Base-by-base conservation (phyloP, 1,139 yeast genomes). In the Sugiyamaella japonica region DNA sequence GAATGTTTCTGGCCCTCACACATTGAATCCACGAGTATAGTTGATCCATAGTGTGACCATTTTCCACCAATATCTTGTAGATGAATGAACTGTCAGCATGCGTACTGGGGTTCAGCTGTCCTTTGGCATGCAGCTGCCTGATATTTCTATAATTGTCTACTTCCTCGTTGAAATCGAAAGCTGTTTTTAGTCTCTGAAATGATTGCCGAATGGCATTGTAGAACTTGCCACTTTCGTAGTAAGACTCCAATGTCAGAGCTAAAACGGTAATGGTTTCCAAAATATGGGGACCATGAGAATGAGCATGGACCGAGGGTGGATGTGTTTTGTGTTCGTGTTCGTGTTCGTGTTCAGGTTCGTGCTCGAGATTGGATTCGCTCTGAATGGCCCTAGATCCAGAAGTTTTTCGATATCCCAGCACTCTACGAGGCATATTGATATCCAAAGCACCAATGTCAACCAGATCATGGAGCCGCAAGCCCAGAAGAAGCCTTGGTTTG, bases 11-110 rank as follows among this genome's bases (percentile, higher is more conserved):
- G 1, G 65, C 63, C n/a, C 38, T 29, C 5, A 62, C 50, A 39
- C 70, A 65, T 7, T 48, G 37, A 15, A 62, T 48, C 69, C 70
- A 67, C 9, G 42, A 46, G n/a, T 20, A 28, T 20, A 66, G 53
- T 43, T 62, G 61, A 7, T 46, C 48, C 7, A 39, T 28, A 6
- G 56, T 44, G 46, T 58, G 63, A 6, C 61, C 64, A 32, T 57
- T 40, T 13, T 50, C 53, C 10, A 55, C 43, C 17, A 63, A 44
- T n/a, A 32, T 38, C 16, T 20, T 37, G 36, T 28, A 41, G 10
- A 52, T 52, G 32, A 52, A 52, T 3, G 55, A 47, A 16, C 32
- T 38, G 2, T 47, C 44, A 20, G 13, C 29, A 9, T 34, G 16
- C 3, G 12, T 12, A 25, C 23, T 38, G 13, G 23, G 10, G 10